These are phyloP conservation scores for Eragrostis nindensis DNA, from an alignment of 176 grass and related monocot genomes.

Conservation along the genomic window DNA sequence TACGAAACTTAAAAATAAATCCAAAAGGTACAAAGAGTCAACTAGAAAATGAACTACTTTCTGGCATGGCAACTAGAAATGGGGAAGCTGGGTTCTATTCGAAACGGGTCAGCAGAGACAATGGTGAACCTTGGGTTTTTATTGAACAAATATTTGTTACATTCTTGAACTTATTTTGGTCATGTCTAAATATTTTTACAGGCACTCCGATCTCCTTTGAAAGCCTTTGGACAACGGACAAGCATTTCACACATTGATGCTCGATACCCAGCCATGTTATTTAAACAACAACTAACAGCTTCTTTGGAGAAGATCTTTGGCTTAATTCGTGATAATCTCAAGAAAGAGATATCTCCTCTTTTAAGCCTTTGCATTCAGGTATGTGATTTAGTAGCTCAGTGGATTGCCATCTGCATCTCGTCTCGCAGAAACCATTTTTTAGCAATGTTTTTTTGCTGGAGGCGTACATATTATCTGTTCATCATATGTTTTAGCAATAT, in stretches of 20 bases:
- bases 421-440: conserved; percentile 8
- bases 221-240: conserved; percentile 54
- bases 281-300: conserved; percentile 90
- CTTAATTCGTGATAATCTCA: conserved; percentile 85
- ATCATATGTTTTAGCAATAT: too few relatives aligned
- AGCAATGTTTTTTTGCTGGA: conserved; percentile 4
- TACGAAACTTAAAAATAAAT: not conserved
- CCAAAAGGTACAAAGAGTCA: not conserved
- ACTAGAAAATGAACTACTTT: not conserved
- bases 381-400: conserved; percentile 19
- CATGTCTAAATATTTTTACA: conserved; percentile 39
- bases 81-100: not conserved
- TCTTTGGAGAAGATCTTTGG: conserved; percentile 88
- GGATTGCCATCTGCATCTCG: conserved; percentile 12
- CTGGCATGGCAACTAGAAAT: not conserved
- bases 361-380: conserved; percentile 86
- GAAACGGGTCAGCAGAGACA: not conserved
- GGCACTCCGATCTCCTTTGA: conserved; percentile 52
- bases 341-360: conserved; percentile 90
- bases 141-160: conserved; percentile 16
- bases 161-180: conserved; percentile 13
- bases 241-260: conserved; percentile 61
- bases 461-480: conserved; percentile 23
- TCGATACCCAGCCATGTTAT: conserved; percentile 84
- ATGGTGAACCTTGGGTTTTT: not conserved